A percentile compares a stretch with the other conserved stretches of the same genome.
Conservation (phyloP, 768 basidiomycete species). For the Tulasnella sp. region DNA sequence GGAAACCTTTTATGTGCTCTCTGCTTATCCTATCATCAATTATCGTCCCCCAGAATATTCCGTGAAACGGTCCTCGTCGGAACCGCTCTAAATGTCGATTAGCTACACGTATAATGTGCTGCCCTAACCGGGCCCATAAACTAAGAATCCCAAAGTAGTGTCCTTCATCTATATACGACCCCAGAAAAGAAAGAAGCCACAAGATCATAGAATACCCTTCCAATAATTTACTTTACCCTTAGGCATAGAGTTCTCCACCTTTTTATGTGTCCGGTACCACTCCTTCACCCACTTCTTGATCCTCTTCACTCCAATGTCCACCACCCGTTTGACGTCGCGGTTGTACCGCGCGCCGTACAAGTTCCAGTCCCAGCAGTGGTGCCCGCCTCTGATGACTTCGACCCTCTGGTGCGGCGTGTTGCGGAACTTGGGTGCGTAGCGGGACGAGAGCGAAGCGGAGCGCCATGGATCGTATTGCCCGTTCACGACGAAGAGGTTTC, state of each 20-base stretch:
- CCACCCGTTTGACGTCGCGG: slow-evolving; percentile 19
- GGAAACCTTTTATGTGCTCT: too few species aligned
- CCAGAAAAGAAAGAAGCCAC: too few species aligned
- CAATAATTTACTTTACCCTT: neutral
- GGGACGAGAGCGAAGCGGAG: slow-evolving; percentile 30
- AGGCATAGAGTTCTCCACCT: slow-evolving; percentile 7
- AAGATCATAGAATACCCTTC: neutral
- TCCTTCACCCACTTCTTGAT: slow-evolving; percentile 1
- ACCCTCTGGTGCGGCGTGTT: neutral
- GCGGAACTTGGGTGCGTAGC: neutral
- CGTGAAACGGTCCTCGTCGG: too few species aligned
- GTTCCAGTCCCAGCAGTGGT: slow-evolving; percentile 30
- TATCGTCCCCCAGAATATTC: too few species aligned
- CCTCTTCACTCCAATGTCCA: neutral
- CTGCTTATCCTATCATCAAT: too few species aligned
- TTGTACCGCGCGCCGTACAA: neutral
- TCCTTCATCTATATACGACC: too few species aligned
- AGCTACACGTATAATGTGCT: too few species aligned
- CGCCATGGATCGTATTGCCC: slow-evolving; percentile 35
- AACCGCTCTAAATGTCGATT: too few species aligned
- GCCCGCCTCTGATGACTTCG: neutral
- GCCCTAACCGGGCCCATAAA: too few species aligned
- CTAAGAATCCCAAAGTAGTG: too few species aligned
- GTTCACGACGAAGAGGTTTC: slow-evolving; percentile 31
- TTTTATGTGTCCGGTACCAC: slow-evolving; percentile 15